Evolutionary conservation across 208 protist genomes (phyloP), one percentile per base, ranked within the genome.

Genomic region (Trypanosoma melophagium): DNA sequence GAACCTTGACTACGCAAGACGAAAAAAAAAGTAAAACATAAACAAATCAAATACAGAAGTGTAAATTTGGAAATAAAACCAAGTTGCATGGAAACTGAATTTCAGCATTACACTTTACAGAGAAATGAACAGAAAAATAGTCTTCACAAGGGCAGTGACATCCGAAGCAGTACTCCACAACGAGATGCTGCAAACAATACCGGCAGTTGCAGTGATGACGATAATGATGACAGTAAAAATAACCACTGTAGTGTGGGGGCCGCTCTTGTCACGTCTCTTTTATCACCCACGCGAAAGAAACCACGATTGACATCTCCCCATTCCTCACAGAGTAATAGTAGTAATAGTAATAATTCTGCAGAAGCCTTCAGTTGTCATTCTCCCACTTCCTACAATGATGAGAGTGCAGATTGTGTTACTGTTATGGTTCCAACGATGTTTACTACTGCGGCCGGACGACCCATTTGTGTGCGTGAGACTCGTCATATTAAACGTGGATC

Each of bases 351-450:
- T 38, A 2, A 5, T 24, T 17, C 22, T 19, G 5, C 38, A 38
- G 22, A 19, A 38, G 38, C 16, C 10, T 47, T 8, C 16, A 47
- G 8, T 12, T 47, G 1, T 47, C 42, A 47, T 47, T 47, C 9
- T 47, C 10, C 16, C 10, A 2, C 1, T 10, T 47, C 42, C 42
- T n/a, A 10, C 42, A 47, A 47, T 8, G 13, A 47, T 12, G 1
- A 47, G 42, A 47, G 1, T 17, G 16, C 28, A 35, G 28, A 1
- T 35, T 35, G 3, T 40, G 38, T 75, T 14, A 65, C 42, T 14
- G 38, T 82, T 19, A 77, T 66, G 60, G 77, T 86, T 4, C 86
- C 86, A 0, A 86, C 81, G 24, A 55, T 77, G 58, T 92, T 92
- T 62, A 89, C 83, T 19, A 86, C 78, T 3, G 80, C 81, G 3